Evolutionary conservation across 257 asterid species (phyloP).

Genomic region (Nicotiana knightiana): DNA sequence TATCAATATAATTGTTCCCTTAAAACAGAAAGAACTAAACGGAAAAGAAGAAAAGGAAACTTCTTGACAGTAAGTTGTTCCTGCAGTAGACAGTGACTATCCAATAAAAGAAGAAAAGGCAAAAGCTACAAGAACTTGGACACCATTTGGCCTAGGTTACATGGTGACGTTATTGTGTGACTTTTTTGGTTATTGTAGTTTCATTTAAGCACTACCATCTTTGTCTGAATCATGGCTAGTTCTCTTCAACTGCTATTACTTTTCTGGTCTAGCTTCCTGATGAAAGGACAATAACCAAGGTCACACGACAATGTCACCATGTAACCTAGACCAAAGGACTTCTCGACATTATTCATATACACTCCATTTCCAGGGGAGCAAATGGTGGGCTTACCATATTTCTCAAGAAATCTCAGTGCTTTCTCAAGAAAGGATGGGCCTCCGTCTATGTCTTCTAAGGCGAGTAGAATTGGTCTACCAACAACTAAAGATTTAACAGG

Average conservation of each 20-base stretch:
- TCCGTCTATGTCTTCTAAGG: conserved; percentile 93
- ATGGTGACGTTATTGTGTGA: not conserved
- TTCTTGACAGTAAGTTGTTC: no score
- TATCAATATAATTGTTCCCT: no score
- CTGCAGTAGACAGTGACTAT: no score
- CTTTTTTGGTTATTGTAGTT: not conserved
- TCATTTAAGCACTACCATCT: not conserved
- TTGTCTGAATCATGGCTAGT: not conserved
- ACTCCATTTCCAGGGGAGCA: not conserved
- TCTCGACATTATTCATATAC: not conserved
- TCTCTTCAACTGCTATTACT: not conserved
- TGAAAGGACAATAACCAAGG: no score
- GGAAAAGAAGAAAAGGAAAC: no score
- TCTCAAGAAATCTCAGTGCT: conserved; percentile 89
- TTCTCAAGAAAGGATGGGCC: conserved; percentile 93
- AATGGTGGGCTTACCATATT: conserved; percentile 49
- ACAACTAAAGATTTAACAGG: conserved; percentile 85
- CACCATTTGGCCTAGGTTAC: not conserved
- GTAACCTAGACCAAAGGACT: not conserved
- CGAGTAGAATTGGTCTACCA: conserved; percentile 91
- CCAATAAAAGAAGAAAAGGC: no score
- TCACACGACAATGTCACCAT: no score
- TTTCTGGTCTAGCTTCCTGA: not conserved
- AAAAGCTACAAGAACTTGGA: no score
- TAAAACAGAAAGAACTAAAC: no score